Percentiles rank a stretch among this genome's conserved stretches.
Conservation (phyloP, 768 basidiomycete genomes). For the Leccinum subtestaceum region DNA sequence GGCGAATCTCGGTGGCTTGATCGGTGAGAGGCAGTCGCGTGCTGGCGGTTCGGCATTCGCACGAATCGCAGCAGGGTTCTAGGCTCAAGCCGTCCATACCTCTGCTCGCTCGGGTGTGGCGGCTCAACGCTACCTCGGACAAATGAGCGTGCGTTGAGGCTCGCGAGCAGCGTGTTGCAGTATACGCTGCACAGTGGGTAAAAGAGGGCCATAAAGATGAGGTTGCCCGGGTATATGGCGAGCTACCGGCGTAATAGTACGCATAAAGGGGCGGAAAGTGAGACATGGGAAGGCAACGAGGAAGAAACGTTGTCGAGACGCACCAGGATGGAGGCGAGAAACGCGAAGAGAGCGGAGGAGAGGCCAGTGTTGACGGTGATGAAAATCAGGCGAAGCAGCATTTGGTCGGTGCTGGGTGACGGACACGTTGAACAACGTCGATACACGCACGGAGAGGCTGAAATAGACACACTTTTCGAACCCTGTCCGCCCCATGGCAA, state of each 20-base stretch:
- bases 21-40: background rate
- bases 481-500: slow-evolving; percentile 24
- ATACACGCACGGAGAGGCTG: background rate
- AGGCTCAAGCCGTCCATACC: background rate
- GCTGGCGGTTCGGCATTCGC: background rate
- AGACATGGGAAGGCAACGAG: background rate
- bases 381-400: slow-evolving; percentile 25
- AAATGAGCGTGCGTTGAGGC: slow-evolving; percentile 28
- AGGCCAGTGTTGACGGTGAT: slow-evolving; percentile 27
- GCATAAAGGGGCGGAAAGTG: background rate
- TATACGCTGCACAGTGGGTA: slow-evolving; percentile 34
- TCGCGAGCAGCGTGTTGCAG: slow-evolving; percentile 34
- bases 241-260: slow-evolving; percentile 7
- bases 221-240: slow-evolving; percentile 22
- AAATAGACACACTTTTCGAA: slow-evolving; percentile 16
- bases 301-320: slow-evolving; percentile 3
- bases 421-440: background rate
- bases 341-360: slow-evolving; percentile 21
- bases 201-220: slow-evolving; percentile 25
- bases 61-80: background rate
- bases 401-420: slow-evolving; percentile 22
- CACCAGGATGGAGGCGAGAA: slow-evolving; percentile 22
- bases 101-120: background rate
- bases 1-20: background rate
- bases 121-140: background rate